Percentiles rank a stretch among this genome's conserved stretches.
Conservation (phyloP, 345 rosid species). For the Lagerstroemia speciosa region DNA sequence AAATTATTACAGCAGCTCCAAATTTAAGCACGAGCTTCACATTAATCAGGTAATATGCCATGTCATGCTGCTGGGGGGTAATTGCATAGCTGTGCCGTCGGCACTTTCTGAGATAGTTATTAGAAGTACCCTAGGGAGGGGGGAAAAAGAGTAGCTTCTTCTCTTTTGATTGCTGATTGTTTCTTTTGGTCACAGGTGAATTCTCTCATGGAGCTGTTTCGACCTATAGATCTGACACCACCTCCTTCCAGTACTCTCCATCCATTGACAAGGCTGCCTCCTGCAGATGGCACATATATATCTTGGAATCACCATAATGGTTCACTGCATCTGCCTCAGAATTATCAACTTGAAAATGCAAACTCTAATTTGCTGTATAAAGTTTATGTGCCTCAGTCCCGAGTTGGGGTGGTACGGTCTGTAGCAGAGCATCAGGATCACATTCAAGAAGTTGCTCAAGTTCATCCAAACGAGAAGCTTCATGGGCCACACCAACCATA, state of each 20-base stretch:
- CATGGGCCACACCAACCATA: conserved; percentile 13
- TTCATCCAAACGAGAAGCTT: neutral
- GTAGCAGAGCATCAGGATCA: conserved; percentile 1
- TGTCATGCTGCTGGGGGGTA: neutral
- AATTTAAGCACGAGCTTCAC: conserved; percentile 25
- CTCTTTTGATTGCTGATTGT: neutral
- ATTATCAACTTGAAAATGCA: conserved; percentile 3
- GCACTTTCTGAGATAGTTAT: no score
- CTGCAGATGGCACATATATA: conserved; percentile 9
- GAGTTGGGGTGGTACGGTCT: conserved; percentile 5
- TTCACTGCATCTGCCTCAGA: neutral
- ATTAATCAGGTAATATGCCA: conserved; percentile 15
- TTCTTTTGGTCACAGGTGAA: conserved; percentile 18
- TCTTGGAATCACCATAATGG: conserved; percentile 7
- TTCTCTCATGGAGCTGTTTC: conserved; percentile 19
- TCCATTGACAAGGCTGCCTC: conserved; percentile 11
- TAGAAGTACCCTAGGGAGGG: neutral
- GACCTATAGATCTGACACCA: conserved; percentile 8
- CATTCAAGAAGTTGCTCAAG: conserved; percentile 4
- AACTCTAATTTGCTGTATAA: conserved; percentile 1
- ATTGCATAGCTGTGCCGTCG: no score
- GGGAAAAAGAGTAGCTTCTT: neutral
- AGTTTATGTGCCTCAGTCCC: conserved; percentile 5
- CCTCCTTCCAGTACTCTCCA: conserved; percentile 7
- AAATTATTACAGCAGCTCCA: conserved; percentile 18